A percentile compares a stretch with the other conserved stretches of the same genome.
Conservation (phyloP, 179 eudicot species). For the Sideroxylon spinosum region DNA sequence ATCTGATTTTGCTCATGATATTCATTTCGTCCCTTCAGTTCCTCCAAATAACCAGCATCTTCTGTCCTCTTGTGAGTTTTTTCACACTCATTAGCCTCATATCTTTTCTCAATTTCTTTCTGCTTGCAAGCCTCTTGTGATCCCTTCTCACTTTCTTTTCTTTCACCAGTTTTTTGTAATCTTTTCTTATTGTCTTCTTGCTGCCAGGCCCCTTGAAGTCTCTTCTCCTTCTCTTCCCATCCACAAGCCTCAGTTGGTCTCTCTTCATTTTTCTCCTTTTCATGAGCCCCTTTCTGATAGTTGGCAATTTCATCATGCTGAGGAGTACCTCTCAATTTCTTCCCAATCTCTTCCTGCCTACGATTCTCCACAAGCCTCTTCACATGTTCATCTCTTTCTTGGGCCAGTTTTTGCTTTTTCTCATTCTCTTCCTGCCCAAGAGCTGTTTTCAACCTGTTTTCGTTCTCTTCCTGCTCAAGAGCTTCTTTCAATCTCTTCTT, state of each 20-base stretch:
- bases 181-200: constrained; percentile 16
- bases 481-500: constrained; percentile 18
- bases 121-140: constrained; percentile 16
- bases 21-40: constrained; percentile 17
- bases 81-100: constrained; percentile 10
- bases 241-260: constrained; percentile 24
- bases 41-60: constrained; percentile 11
- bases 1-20: constrained; percentile 20
- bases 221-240: constrained; percentile 25
- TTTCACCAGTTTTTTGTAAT: constrained; percentile 12
- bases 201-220: constrained; percentile 15
- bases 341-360: constrained; percentile 22
- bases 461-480: constrained; percentile 18
- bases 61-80: constrained; percentile 7
- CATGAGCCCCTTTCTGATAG: constrained; percentile 13
- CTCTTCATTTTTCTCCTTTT: constrained; percentile 22
- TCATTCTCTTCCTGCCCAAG: constrained; percentile 25
- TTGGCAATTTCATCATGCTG: constrained; percentile 20
- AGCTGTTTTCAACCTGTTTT: constrained; percentile 23
- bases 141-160: constrained; percentile 22
- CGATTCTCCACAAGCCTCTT: constrained; percentile 8
- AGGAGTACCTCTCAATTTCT: constrained; percentile 21
- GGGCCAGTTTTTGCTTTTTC: constrained; percentile 24
- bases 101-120: constrained; percentile 16
- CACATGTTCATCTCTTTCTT: constrained; percentile 26